Evolutionary conservation across 2,329 filamentous ascomycete genomes (phyloP).

Genomic region (Apiospora kogelbergensis): DNA sequence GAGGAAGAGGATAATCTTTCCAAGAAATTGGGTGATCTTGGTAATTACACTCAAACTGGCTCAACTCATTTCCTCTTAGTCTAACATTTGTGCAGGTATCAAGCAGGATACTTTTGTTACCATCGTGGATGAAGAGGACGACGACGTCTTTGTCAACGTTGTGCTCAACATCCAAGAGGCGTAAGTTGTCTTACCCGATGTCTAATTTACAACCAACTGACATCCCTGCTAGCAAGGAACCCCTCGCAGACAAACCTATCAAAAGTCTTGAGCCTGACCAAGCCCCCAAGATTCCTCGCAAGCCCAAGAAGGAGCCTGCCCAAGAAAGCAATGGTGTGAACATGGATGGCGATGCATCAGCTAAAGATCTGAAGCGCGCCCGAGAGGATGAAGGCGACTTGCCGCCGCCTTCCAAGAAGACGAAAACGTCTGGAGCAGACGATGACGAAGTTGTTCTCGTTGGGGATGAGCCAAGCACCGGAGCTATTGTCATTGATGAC

Average conservation of each 20-base stretch:
- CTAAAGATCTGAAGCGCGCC: conserved; percentile 46
- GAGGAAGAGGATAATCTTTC: conserved; percentile 84
- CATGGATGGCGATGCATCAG: conserved; percentile 36
- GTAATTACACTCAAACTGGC: conserved; percentile 36
- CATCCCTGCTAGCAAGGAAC: conserved; percentile 36
- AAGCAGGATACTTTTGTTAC: conserved; percentile 75
- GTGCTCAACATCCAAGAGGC: conserved; percentile 67
- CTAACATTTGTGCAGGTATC: conserved; percentile 51
- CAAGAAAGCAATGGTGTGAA: conserved; percentile 39
- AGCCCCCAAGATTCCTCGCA: conserved; percentile 51
- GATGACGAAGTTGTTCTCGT: conserved; percentile 49
- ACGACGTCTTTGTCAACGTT: conserved; percentile 75
- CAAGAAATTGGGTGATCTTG: conserved; percentile 77
- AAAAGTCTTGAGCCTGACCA: conserved; percentile 43
- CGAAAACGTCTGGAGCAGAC: conserved; percentile 37
- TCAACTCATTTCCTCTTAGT: not conserved
- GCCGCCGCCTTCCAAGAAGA: conserved; percentile 46
- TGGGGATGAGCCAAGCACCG: conserved; percentile 49
- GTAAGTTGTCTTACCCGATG: conserved; percentile 40
- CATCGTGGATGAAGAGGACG: conserved; percentile 79
- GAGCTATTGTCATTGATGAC: conserved; percentile 68
- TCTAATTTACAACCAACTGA: conserved; percentile 7
- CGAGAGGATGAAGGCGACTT: conserved; percentile 43
- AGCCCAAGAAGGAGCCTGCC: conserved; percentile 44
- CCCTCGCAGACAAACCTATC: conserved; percentile 53